Evolutionary conservation across 2,329 filamentous ascomycete species (phyloP).

Genomic region (Nothophaeocryptopus gaeumannii): DNA sequence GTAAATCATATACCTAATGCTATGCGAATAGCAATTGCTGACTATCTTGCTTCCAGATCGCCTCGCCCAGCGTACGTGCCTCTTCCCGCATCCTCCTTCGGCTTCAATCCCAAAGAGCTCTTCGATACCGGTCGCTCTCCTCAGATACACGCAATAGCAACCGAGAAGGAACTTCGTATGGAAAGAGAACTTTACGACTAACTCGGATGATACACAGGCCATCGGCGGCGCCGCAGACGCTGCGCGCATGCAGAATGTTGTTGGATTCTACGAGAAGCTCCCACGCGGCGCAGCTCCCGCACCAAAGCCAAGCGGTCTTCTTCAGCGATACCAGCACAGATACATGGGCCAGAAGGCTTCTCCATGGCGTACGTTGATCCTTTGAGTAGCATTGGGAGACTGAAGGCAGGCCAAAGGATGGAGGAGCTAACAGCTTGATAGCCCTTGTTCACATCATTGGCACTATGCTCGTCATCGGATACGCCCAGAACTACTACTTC

Average conservation of each 20-base stretch:
- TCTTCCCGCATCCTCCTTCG: conserved; percentile 1
- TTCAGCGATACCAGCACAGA: conserved; percentile 78
- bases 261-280: conserved; percentile 98
- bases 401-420: not conserved
- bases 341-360: conserved; percentile 96
- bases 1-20: conserved; percentile 52
- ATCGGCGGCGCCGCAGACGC: conserved; percentile 95
- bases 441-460: conserved; percentile 85
- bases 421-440: conserved; percentile 41
- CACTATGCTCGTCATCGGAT: conserved; percentile 75
- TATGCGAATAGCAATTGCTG: conserved; percentile 32
- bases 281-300: conserved; percentile 88
- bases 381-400: not conserved
- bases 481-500: conserved; percentile 99
- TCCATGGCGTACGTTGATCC: conserved; percentile 70
- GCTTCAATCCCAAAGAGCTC: conserved; percentile 4
- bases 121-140: not conserved
- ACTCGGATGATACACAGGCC: conserved; percentile 56
- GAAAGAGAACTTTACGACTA: not conserved
- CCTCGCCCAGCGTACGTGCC: conserved; percentile 74
- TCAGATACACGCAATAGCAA: not conserved
- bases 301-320: conserved; percentile 73
- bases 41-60: conserved; percentile 56
- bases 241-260: conserved; percentile 94
- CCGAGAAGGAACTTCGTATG: not conserved